Evolutionary conservation across 1,139 yeast genomes (phyloP).

Genomic region (Hyphopichia pseudoburtonii): DNA sequence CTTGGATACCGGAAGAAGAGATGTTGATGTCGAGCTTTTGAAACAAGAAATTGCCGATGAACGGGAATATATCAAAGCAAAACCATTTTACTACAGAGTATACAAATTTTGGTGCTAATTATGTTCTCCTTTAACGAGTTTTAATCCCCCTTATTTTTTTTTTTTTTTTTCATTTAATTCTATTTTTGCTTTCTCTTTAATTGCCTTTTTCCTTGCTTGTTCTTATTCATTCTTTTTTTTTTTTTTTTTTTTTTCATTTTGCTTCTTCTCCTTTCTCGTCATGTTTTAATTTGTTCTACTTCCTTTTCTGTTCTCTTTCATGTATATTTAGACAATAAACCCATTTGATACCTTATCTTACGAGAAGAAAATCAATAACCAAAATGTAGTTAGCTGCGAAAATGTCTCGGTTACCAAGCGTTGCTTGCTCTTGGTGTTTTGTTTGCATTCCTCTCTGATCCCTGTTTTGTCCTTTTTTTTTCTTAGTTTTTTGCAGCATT

Average conservation of each 20-base stretch:
- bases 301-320: no score
- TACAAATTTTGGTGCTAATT: constrained; percentile 39
- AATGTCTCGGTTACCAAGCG: no score
- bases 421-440: no score
- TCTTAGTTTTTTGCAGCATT: no score
- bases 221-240: neutral
- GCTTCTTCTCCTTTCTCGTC: neutral
- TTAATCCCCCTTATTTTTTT: neutral
- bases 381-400: no score
- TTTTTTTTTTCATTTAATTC: neutral
- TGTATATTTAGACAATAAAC: no score
- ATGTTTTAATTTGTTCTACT: no score
- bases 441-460: no score
- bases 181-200: neutral
- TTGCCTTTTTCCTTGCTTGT: neutral
- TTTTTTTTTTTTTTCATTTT: neutral
- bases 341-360: no score
- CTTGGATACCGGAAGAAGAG: constrained; percentile 53
- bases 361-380: no score
- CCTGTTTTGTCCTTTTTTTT: no score
- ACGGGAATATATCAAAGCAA: constrained; percentile 21
- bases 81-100: constrained; percentile 33
- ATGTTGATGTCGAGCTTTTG: constrained; percentile 43
- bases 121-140: neutral
- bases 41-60: constrained; percentile 49